phyloP scores from a whole-genome alignment of 1,139 yeast genomes.

The Taphrina deformans region DNA sequence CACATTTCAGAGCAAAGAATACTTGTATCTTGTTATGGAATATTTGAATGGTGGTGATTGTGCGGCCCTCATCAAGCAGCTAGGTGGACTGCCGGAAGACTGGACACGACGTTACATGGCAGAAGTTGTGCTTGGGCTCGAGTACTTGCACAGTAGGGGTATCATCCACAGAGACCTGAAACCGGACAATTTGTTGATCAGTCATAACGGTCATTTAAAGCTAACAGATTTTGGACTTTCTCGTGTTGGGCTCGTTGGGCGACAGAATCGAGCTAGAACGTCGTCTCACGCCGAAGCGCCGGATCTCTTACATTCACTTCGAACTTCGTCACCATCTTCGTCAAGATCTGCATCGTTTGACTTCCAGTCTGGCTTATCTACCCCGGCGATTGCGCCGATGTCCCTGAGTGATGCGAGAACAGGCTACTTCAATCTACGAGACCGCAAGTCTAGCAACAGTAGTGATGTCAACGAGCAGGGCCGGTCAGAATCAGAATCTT shows the following conservation, averaged over 20 bases:
- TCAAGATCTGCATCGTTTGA: conserved; percentile 35
- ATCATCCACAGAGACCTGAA: conserved; percentile 88
- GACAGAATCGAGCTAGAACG: conserved; percentile 56
- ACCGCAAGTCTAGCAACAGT: conserved; percentile 13
- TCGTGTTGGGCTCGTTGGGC: conserved; percentile 80
- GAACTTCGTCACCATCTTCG: conserved; percentile 12
- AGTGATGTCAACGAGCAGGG: background rate
- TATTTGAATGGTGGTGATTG: conserved; percentile 95
- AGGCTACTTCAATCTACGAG: conserved; percentile 26
- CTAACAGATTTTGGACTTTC: conserved; percentile 94
- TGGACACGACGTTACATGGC: conserved; percentile 89
- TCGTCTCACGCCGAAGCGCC: conserved; percentile 40
- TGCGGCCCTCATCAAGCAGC: conserved; percentile 75
- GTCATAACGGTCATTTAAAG: conserved; percentile 81
- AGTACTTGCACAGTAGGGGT: conserved; percentile 81
- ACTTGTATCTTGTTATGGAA: conserved; percentile 91
- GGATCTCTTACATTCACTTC: conserved; percentile 16
- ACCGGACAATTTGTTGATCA: conserved; percentile 90
- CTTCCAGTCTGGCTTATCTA: conserved; percentile 34
- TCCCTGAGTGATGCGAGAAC: conserved; percentile 14
- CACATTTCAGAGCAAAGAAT: conserved; percentile 86
- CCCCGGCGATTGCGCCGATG: conserved; percentile 36
- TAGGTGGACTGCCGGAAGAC: conserved; percentile 72
- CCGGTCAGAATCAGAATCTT: conserved; percentile 7
- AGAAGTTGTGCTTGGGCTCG: conserved; percentile 86